Percentiles rank a stretch among this genome's conserved stretches.
phyloP scores from a whole-genome alignment of 2,329 filamentous ascomycete genomes.

The Pyrenophora tritici-repentis region DNA sequence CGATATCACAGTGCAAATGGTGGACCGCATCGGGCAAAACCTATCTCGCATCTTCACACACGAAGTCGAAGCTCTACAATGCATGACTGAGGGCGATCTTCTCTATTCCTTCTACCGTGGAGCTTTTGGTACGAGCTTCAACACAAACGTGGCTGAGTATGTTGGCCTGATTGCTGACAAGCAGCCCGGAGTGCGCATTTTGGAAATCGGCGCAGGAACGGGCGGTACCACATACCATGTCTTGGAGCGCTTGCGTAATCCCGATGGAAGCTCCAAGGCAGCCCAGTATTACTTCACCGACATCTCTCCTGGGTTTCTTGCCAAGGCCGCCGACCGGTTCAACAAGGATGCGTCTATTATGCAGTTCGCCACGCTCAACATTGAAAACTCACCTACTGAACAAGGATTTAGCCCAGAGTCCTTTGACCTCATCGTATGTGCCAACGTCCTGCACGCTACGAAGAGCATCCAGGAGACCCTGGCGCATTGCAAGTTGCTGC shows the following conservation, averaged over 20 bases:
- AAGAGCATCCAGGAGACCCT: conserved; percentile 9
- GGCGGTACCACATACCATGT: conserved; percentile 10
- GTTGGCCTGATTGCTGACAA: conserved; percentile 10
- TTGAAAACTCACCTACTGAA: conserved; percentile 4
- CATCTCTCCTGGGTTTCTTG: conserved; percentile 12
- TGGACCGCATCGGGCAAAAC: conserved; percentile 9
- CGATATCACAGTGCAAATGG: conserved; percentile 11
- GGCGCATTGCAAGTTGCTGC: conserved; percentile 4
- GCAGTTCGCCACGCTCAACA: conserved; percentile 10
- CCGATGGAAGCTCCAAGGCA: conserved; percentile 5
- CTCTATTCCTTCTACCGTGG: conserved; percentile 8
- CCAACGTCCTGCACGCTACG: conserved; percentile 9
- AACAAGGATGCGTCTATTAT: conserved; percentile 4
- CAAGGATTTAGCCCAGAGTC: conserved; percentile 7
- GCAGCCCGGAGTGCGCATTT: conserved; percentile 5
- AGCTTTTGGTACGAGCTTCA: conserved; percentile 10
- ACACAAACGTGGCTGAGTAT: conserved; percentile 9
- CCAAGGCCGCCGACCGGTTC: conserved; percentile 6
- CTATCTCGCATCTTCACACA: conserved; percentile 8
- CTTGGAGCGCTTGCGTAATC: conserved; percentile 8
- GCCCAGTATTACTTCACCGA: conserved; percentile 11
- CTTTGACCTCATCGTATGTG: conserved; percentile 8
- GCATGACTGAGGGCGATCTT: conserved; percentile 12
- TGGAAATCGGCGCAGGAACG: conserved; percentile 12
- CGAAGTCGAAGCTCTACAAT: conserved; percentile 11